A percentile compares a stretch with the other conserved stretches of the same genome.
phyloP scores from a whole-genome alignment of 148 eudicot genomes.

The Fagopyrum esculentum region DNA sequence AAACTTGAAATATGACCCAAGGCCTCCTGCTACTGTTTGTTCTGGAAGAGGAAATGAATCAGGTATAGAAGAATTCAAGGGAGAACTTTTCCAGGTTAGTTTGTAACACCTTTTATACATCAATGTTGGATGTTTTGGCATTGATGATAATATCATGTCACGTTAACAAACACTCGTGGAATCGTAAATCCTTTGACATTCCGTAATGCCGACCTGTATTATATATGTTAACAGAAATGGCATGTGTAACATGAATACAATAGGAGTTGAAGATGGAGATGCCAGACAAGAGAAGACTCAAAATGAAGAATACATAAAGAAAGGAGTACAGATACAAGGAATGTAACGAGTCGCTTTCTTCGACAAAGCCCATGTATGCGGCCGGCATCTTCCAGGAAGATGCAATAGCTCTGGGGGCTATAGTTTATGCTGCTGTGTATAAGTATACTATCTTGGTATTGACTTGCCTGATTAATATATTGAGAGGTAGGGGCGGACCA shows the following conservation, averaged over 20 bases:
- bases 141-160: constrained; percentile 7
- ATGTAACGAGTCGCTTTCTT: constrained; percentile 7
- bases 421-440: not conserved
- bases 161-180: not conserved
- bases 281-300: constrained; percentile 1
- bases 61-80: not conserved
- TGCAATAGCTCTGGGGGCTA: not conserved
- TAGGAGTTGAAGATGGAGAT: constrained; percentile 2
- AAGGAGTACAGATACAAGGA: not conserved
- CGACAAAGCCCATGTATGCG: not conserved
- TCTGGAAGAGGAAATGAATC: not conserved
- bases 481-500: not conserved
- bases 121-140: not conserved
- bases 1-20: no score
- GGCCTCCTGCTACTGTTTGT: no score
- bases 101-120: not conserved
- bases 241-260: constrained; percentile 10
- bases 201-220: not conserved
- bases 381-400: constrained; percentile 4
- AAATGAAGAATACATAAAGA: not conserved
- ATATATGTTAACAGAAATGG: not conserved
- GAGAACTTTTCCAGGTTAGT: not conserved
- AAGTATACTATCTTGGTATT: not conserved
- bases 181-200: not conserved
- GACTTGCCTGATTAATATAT: constrained; percentile 4